Conservation (phyloP, 768 basidiomycete genomes). For the Phylloporus arenicola region DNA sequence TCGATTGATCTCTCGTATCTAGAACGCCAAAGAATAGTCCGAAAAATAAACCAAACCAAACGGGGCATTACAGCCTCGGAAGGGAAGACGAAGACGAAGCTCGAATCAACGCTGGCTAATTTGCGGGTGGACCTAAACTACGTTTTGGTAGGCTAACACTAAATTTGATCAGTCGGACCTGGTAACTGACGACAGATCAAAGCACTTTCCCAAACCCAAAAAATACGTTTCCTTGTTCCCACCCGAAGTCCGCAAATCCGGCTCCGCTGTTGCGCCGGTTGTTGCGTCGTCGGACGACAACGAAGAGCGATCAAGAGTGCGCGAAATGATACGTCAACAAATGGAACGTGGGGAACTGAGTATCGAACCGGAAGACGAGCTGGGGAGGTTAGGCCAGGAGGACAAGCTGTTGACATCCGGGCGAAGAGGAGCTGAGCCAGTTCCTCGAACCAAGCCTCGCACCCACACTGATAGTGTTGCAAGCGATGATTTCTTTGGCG, state of each 20-base stretch:
- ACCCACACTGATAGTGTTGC: slow-evolving; percentile 10
- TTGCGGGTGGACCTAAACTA: slow-evolving; percentile 90
- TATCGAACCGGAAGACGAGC: slow-evolving; percentile 52
- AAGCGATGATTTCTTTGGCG: slow-evolving; percentile 27
- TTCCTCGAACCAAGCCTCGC: slow-evolving; percentile 4
- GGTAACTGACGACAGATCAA: slow-evolving; percentile 3
- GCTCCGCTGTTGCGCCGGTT: slow-evolving; percentile 7
- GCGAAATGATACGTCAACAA: slow-evolving; percentile 48
- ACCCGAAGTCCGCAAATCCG: slow-evolving; percentile 41
- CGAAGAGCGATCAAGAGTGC: slow-evolving; percentile 53
- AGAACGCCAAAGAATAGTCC: slow-evolving; percentile 85
- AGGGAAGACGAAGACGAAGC: slow-evolving; percentile 33
- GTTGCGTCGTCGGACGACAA: slow-evolving; percentile 28
- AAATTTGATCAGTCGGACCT: neutral
- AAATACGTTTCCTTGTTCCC: slow-evolving; percentile 93
- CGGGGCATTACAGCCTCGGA: slow-evolving; percentile 40
- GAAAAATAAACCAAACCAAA: slow-evolving; percentile 70
- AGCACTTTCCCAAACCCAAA: slow-evolving; percentile 81
- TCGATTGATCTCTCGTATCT: neutral
- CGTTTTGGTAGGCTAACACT: slow-evolving; percentile 52
- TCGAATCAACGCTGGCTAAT: slow-evolving; percentile 48
- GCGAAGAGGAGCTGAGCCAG: slow-evolving; percentile 1
- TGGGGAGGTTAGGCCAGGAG: slow-evolving; percentile 10
- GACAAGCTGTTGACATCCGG: neutral
- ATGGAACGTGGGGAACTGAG: slow-evolving; percentile 60